Conservation (phyloP, 805 yeast genomes). For the Candida maltosa region DNA sequence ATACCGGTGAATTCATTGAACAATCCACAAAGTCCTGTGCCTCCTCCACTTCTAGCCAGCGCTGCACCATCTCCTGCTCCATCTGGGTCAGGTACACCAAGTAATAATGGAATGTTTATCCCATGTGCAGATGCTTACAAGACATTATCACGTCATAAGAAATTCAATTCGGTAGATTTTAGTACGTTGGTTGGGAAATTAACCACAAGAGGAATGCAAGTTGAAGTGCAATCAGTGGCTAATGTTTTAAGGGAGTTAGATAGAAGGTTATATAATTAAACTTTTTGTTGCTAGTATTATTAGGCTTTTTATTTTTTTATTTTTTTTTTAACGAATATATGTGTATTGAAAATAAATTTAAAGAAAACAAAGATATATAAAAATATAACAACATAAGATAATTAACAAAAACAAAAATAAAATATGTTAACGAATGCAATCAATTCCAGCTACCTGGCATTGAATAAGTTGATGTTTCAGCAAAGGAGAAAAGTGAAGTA, state of each 20-base stretch:
- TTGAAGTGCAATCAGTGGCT: conserved; percentile 88
- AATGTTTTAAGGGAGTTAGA: conserved; percentile 81
- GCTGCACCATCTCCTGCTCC: conserved; percentile 6
- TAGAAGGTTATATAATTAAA: conserved; percentile 51
- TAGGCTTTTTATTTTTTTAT: not conserved
- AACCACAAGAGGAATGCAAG: conserved; percentile 82
- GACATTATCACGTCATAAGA: conserved; percentile 78
- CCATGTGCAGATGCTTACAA: conserved; percentile 91
- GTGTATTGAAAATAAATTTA: too few species aligned
- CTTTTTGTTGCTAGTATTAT: not conserved
- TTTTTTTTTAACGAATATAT: too few species aligned
- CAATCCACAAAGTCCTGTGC: conserved; percentile 5
- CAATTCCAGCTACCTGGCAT: conserved; percentile 11
- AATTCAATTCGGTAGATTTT: conserved; percentile 70
- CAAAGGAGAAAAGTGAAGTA: conserved; percentile 3
- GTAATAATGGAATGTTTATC: conserved; percentile 51
- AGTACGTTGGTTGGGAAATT: conserved; percentile 70
- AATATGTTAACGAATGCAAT: not conserved
- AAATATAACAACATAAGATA: not conserved
- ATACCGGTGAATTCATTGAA: conserved; percentile 1
- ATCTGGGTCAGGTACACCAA: conserved; percentile 4
- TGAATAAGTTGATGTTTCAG: conserved; percentile 1
- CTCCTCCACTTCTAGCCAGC: conserved; percentile 7
- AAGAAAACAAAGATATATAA: not conserved
- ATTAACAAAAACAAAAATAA: not conserved